Evolutionary conservation across 768 basidiomycete genomes (phyloP).

Genomic region (Naematelia encephala): DNA sequence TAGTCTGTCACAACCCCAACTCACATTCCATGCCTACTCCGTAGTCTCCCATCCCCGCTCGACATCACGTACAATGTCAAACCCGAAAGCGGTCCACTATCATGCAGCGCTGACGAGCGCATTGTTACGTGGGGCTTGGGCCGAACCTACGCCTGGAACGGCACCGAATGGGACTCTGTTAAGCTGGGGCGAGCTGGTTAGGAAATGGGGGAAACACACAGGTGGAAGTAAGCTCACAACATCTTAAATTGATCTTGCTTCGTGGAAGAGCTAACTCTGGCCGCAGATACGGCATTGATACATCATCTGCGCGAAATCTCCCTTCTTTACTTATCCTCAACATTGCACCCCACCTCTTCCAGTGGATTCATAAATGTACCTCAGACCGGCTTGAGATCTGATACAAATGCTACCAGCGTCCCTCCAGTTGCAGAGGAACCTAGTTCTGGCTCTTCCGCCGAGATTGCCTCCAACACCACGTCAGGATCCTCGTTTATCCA

Average conservation of each 20-base stretch:
- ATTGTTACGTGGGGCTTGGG: conserved; percentile 45
- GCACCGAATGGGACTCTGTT: conserved; percentile 41
- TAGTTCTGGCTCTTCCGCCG: neutral
- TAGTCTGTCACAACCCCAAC: no score
- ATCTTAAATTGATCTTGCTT: neutral
- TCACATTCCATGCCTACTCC: no score
- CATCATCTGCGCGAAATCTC: conserved; percentile 45
- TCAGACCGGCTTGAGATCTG: conserved; percentile 18
- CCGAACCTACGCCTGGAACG: conserved; percentile 31
- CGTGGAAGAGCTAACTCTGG: neutral
- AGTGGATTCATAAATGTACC: conserved; percentile 27
- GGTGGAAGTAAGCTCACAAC: conserved; percentile 45
- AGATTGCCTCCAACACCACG: neutral
- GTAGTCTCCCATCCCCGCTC: no score
- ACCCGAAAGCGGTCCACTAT: conserved; percentile 47
- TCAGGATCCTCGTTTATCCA: conserved; percentile 29
- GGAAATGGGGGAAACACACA: conserved; percentile 51
- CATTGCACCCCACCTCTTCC: conserved; percentile 21
- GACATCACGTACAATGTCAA: neutral
- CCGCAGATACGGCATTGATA: conserved; percentile 36
- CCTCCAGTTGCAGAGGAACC: neutral
- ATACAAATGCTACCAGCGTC: conserved; percentile 14
- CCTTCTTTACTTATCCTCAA: conserved; percentile 34
- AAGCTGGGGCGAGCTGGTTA: conserved; percentile 43
- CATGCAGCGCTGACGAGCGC: conserved; percentile 32